Base-by-base conservation (phyloP, 2,329 filamentous ascomycete species). In the Cladosporium sphaerospermum region DNA sequence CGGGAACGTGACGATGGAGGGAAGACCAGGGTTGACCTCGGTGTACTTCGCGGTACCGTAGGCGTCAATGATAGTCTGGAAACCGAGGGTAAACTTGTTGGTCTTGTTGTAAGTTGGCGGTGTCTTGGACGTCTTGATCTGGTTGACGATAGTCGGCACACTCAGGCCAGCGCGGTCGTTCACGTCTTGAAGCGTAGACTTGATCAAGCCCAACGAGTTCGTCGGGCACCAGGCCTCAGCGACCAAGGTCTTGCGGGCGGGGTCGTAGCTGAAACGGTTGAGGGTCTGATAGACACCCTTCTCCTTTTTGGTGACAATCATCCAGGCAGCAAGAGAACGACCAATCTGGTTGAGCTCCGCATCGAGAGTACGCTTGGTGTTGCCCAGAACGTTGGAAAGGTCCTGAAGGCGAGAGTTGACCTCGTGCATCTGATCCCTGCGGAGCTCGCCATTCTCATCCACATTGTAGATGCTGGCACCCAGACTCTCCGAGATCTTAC, bases 21-120 rank as follows among this genome's bases (percentile, higher is more conserved):
- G 92, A 18, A 99, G 80, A 57, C 90, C 92, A 54, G 93, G 93
- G 73, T 99, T 99, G 70, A 96, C 88, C 74, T 99, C 93, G 62
- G 88, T 88, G 73, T 99, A 99, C 61, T 95, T 97, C 56, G 93
- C 88, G 40, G 93, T 96, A 67, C 93, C 95, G 67, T 99, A 99
- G 28, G 95, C 93, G 65, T 99, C 92, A 70, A 99, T 95, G 69
- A 99, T 99, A 54, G 92, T 97, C 73, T 99, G 93, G 77, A 99
- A 99, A 19, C 86, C 93, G 65, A 96, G 86, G 3, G 95, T 99
- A 68, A 97, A 97, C 72, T 92, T 96, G 79, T 99, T 99, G 32
- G 91, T 96, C 76, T 95, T 95, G 71, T 96, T 83, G 71, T 95
- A 97, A 0, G 93, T 99, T 1, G 93, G 93, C 23, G 95, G 93